phyloP scores from a whole-genome alignment of 1,284 basidiomycete species.

The Afroboletus lepidellus region DNA sequence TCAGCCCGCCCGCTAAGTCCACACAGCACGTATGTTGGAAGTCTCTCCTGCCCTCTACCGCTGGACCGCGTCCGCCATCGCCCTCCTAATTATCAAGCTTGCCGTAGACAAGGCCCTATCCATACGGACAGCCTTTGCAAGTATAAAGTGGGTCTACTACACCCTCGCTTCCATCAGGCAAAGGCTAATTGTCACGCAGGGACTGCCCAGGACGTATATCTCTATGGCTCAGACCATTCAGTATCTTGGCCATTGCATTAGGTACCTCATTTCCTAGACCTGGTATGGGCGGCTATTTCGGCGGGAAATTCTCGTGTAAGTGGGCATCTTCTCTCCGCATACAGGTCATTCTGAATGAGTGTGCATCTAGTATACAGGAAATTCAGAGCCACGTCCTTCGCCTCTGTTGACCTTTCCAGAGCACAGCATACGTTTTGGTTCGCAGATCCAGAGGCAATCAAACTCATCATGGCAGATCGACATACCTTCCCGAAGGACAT shows the following conservation, averaged over 20 bases:
- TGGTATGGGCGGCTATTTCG: conserved; percentile 34
- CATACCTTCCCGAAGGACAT: conserved; percentile 39
- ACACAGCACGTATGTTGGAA: conserved; percentile 12
- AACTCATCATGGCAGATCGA: conserved; percentile 33
- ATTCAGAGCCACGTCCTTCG: conserved; percentile 38
- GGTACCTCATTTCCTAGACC: conserved; percentile 36
- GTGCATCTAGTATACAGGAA: conserved; percentile 33
- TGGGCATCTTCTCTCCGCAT: not conserved
- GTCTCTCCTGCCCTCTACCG: conserved; percentile 2
- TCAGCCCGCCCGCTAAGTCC: too few relatives aligned
- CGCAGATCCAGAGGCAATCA: conserved; percentile 42
- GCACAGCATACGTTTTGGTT: conserved; percentile 39
- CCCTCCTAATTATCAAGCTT: conserved; percentile 12
- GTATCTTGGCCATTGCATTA: conserved; percentile 22
- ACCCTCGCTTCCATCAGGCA: not conserved
- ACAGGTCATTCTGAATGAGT: not conserved
- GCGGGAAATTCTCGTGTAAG: conserved; percentile 37
- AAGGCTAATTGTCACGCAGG: conserved; percentile 6
- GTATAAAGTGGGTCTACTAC: conserved; percentile 21
- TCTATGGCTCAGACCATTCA: conserved; percentile 37
- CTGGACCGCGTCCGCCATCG: conserved; percentile 13
- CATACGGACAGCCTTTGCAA: conserved; percentile 19
- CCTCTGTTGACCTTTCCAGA: conserved; percentile 32
- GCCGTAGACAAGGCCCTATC: conserved; percentile 11
- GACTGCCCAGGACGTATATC: conserved; percentile 20